Evolutionary conservation across 768 basidiomycete genomes (phyloP).

Genomic region (Boletus sp.): DNA sequence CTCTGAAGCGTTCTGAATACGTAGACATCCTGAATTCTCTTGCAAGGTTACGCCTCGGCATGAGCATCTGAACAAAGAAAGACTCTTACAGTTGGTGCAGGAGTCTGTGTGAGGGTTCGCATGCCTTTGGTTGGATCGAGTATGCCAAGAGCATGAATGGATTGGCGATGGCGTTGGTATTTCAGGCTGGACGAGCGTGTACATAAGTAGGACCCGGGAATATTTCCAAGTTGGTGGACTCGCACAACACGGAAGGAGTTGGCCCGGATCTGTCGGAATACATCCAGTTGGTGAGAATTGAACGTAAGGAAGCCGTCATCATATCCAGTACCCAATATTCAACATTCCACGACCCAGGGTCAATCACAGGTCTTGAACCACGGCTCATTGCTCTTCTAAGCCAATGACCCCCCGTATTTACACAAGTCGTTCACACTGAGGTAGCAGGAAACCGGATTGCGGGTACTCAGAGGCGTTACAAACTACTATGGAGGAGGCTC

Average conservation of each 20-base stretch:
- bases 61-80: not conserved
- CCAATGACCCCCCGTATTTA: not conserved
- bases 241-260: not conserved
- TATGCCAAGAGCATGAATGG: too few relatives aligned
- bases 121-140: not conserved
- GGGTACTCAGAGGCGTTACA: constrained; percentile 10
- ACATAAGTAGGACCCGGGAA: too few relatives aligned
- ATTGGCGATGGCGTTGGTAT: not conserved
- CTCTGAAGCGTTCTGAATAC: not conserved
- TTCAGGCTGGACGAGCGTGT: not conserved
- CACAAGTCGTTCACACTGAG: not conserved
- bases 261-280: too few relatives aligned
- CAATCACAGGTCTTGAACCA: not conserved
- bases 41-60: not conserved
- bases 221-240: not conserved
- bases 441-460: not conserved
- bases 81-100: not conserved
- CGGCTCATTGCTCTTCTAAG: not conserved
- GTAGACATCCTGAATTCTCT: not conserved
- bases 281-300: not conserved
- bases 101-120: not conserved
- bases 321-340: not conserved
- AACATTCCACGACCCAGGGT: not conserved
- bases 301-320: not conserved
- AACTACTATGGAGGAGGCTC: constrained; percentile 12